Percentiles rank a stretch among this genome's conserved stretches.
Evolutionary conservation across 768 basidiomycete species (phyloP).

Genomic region (Mycena venus): DNA sequence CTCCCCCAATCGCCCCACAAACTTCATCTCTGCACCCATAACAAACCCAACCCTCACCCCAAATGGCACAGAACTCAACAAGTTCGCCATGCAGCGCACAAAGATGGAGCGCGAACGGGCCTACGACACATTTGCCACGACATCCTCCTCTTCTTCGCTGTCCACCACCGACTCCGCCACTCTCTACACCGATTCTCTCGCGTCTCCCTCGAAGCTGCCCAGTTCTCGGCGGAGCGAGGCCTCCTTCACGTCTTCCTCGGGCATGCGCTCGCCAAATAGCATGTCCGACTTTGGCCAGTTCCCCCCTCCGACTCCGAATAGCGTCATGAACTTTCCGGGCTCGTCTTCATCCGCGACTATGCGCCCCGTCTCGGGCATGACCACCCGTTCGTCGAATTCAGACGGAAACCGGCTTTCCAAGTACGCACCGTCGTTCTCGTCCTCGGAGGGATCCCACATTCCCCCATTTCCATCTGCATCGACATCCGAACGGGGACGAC

Average conservation of each 20-base stretch:
- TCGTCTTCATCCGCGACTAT: constrained; percentile 50
- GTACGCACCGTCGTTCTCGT: constrained; percentile 69
- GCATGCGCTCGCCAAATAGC: constrained; percentile 59
- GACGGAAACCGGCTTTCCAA: constrained; percentile 73
- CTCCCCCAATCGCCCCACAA: constrained; percentile 69
- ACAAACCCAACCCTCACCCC: constrained; percentile 85
- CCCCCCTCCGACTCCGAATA: constrained; percentile 44
- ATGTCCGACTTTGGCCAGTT: constrained; percentile 67
- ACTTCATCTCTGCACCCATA: constrained; percentile 83
- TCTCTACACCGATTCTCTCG: constrained; percentile 64
- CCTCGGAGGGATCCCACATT: constrained; percentile 66
- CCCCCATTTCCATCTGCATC: constrained; percentile 67
- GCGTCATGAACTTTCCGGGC: constrained; percentile 26
- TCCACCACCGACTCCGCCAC: constrained; percentile 73
- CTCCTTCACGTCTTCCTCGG: constrained; percentile 58
- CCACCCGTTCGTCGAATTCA: constrained; percentile 71
- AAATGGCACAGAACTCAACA: constrained; percentile 80
- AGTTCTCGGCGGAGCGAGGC: constrained; percentile 67
- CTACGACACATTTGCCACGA: constrained; percentile 55
- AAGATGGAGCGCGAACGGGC: constrained; percentile 68
- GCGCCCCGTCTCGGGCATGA: constrained; percentile 65
- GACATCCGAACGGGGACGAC: constrained; percentile 51
- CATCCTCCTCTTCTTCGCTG: constrained; percentile 64
- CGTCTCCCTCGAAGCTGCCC: constrained; percentile 51
- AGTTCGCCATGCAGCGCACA: constrained; percentile 63